Conservation (phyloP, 1,139 yeast species). For the Sugiyamaella sp. region DNA sequence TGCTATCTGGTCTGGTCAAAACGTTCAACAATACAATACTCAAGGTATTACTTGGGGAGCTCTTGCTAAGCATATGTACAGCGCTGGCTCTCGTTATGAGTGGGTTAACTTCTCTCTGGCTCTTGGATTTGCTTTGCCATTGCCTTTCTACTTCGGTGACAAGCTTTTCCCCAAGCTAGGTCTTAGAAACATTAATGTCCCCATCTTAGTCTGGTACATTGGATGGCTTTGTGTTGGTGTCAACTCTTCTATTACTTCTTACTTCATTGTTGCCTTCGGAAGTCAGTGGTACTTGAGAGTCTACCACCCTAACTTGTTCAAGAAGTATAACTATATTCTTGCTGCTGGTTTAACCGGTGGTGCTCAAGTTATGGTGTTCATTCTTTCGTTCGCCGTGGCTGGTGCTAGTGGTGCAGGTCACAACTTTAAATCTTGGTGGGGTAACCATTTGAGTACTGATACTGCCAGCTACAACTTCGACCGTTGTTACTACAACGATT, state of each 20-base stretch:
- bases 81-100: slow-evolving; percentile 36
- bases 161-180: slow-evolving; percentile 37
- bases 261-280: slow-evolving; percentile 37
- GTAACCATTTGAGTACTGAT: slow-evolving; percentile 24
- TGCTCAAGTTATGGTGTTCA: slow-evolving; percentile 31
- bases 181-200: slow-evolving; percentile 34
- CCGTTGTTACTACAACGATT: slow-evolving; percentile 25
- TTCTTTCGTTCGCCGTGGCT: slow-evolving; percentile 33
- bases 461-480: slow-evolving; percentile 22
- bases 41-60: slow-evolving; percentile 43
- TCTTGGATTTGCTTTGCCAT: slow-evolving; percentile 36
- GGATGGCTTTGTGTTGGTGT: slow-evolving; percentile 42
- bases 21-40: slow-evolving; percentile 41
- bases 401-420: slow-evolving; percentile 30
- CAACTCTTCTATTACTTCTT: slow-evolving; percentile 38
- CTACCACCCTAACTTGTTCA: slow-evolving; percentile 30
- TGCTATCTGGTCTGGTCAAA: slow-evolving; percentile 42
- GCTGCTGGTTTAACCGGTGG: slow-evolving; percentile 55
- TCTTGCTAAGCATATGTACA: slow-evolving; percentile 39
- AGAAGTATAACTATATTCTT: slow-evolving; percentile 52
- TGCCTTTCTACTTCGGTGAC: slow-evolving; percentile 37
- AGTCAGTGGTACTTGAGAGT: slow-evolving; percentile 36
- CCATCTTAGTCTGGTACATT: slow-evolving; percentile 37
- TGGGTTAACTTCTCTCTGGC: slow-evolving; percentile 37
- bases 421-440: slow-evolving; percentile 32